These are phyloP conservation scores for Terfezia claveryi DNA, from an alignment of 495 filamentous ascomycete genomes.

Conservation along the genomic window DNA sequence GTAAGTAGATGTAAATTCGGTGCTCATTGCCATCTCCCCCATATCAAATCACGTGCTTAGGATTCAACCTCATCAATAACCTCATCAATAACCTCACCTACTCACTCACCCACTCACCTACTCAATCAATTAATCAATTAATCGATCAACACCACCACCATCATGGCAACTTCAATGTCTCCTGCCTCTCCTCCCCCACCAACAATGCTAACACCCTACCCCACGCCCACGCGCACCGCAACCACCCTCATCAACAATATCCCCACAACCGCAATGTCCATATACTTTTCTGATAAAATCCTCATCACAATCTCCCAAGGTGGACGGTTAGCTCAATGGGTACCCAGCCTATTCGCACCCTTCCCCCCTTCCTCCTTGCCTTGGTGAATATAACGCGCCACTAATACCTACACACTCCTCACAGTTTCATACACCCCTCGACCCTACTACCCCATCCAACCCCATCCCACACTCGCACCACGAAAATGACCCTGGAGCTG, in stretches of 20 bases:
- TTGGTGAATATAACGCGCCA: slow-evolving; percentile 7
- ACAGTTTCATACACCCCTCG: slow-evolving; percentile 74
- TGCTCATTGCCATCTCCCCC: too few species aligned
- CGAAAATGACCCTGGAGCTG: slow-evolving; percentile 28
- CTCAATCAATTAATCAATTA: neutral
- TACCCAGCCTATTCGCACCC: slow-evolving; percentile 22
- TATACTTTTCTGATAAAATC: slow-evolving; percentile 78
- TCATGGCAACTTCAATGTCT: neutral
- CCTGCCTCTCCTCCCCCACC: neutral
- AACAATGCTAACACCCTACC: slow-evolving; percentile 31
- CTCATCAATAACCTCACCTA: neutral
- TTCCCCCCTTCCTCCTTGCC: slow-evolving; percentile 1
- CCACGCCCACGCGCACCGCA: slow-evolving; percentile 42
- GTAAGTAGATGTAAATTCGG: too few species aligned
- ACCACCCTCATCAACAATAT: slow-evolving; percentile 40
- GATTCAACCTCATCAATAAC: too few species aligned
- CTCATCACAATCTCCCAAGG: slow-evolving; percentile 71
- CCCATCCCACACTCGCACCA: slow-evolving; percentile 25
- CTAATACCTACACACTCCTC: neutral
- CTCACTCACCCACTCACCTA: neutral
- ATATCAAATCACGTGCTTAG: too few species aligned
- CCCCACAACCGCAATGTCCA: slow-evolving; percentile 44
- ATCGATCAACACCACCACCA: neutral
- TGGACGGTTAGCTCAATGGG: slow-evolving; percentile 81
- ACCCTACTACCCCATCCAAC: slow-evolving; percentile 34